Evolutionary conservation across 164 flowering plant species (phyloP).

Genomic region (Magnolia sinica): DNA sequence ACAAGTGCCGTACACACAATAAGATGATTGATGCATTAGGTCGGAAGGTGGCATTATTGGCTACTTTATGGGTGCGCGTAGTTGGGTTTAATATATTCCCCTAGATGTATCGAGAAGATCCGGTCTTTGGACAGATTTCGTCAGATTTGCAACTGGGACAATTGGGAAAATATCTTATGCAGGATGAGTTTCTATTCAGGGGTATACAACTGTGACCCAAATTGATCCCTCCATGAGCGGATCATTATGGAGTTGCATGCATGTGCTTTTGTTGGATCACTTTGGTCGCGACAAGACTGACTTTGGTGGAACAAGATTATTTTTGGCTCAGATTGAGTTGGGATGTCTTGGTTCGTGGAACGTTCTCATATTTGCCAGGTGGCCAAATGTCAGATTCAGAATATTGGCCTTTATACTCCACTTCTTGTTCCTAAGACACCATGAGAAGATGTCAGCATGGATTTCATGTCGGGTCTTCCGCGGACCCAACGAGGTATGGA

Average conservation of each 20-base stretch:
- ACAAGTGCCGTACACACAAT: not conserved
- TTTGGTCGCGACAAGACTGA: not conserved
- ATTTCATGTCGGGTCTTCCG: slow-evolving; percentile 6
- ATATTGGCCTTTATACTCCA: slow-evolving; percentile 1
- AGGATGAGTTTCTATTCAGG: not conserved
- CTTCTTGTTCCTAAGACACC: not conserved
- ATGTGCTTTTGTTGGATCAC: not conserved
- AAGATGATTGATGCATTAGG: not conserved
- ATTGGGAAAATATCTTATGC: not conserved
- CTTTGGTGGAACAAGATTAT: not conserved
- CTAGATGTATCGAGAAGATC: not conserved
- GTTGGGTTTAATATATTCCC: not conserved
- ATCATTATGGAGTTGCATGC: not conserved
- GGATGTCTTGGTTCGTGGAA: not conserved
- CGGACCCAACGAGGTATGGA: slow-evolving; percentile 2
- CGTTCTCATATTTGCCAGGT: not conserved
- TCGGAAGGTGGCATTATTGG: not conserved
- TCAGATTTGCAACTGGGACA: no score
- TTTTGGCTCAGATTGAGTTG: not conserved
- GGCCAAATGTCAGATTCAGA: slow-evolving; percentile 2
- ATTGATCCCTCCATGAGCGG: no score
- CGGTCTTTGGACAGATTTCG: not conserved
- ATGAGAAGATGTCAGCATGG: slow-evolving; percentile 8
- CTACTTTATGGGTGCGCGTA: not conserved
- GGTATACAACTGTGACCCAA: no score